These are phyloP conservation scores for Boletus patriciae DNA, from an alignment of 768 basidiomycete genomes.

Conservation along the genomic window DNA sequence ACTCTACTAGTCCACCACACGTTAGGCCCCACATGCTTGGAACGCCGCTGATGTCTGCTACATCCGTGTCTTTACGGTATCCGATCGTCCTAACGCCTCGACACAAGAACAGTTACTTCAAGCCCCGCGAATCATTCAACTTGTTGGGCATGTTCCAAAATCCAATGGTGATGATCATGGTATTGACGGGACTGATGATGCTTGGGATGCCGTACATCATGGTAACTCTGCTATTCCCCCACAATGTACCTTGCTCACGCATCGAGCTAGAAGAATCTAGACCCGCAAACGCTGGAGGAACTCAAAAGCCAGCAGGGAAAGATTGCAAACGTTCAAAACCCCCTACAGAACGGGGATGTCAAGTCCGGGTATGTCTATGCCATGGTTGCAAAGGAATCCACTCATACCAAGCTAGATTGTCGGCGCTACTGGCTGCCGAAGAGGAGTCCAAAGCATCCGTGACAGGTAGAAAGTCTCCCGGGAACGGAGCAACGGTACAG, in stretches of 20 bases:
- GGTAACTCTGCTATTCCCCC: conserved; percentile 39
- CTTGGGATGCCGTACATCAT: conserved; percentile 74
- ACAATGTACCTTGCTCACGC: conserved; percentile 8
- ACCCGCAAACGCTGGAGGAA: conserved; percentile 66
- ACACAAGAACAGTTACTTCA: conserved; percentile 61
- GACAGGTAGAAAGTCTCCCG: conserved; percentile 17
- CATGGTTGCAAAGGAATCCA: not conserved
- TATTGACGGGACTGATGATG: conserved; percentile 63
- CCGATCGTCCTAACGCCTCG: conserved; percentile 59
- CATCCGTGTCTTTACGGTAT: conserved; percentile 55
- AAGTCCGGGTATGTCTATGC: conserved; percentile 50
- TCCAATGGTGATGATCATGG: conserved; percentile 84
- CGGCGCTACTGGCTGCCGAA: conserved; percentile 43
- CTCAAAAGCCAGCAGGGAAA: conserved; percentile 61
- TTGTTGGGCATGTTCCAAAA: conserved; percentile 73
- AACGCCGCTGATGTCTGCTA: conserved; percentile 62
- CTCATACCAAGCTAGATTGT: conserved; percentile 36
- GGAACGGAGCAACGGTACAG: conserved; percentile 23
- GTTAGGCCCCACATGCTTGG: conserved; percentile 65
- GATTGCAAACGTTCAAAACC: conserved; percentile 53
- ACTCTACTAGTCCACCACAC: conserved; percentile 45
- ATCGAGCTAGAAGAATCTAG: conserved; percentile 64
- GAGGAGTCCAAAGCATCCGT: conserved; percentile 38
- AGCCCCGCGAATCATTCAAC: conserved; percentile 71
- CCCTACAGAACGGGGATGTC: conserved; percentile 58